Conservation (phyloP, 2,329 filamentous ascomycete genomes). For the Lojkania enalia region DNA sequence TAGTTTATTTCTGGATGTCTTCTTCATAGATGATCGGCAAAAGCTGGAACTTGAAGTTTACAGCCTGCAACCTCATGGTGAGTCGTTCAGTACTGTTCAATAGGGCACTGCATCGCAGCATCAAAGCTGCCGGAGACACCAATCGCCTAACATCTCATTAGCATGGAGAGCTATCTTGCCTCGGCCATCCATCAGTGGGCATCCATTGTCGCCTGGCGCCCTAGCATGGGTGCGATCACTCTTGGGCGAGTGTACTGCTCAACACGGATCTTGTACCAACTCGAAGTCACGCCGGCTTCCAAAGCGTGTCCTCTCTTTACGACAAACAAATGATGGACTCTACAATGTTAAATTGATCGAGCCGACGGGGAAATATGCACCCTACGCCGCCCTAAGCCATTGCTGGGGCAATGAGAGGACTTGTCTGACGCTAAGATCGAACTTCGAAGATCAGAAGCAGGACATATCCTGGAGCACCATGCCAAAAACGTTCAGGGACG, state of each 20-base stretch:
- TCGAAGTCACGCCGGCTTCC: slow-evolving; percentile 9
- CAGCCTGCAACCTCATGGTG: slow-evolving; percentile 9
- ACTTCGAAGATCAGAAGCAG: not conserved
- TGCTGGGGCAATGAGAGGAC: slow-evolving; percentile 8
- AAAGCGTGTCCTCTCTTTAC: slow-evolving; percentile 16
- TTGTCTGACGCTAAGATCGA: slow-evolving; percentile 1
- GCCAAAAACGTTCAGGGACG: slow-evolving; percentile 15
- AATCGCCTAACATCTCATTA: not conserved
- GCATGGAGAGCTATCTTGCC: slow-evolving; percentile 21
- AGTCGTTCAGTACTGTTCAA: not conserved
- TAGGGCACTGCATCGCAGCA: not conserved
- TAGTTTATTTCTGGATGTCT: slow-evolving; percentile 15
- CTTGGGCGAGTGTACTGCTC: slow-evolving; percentile 10
- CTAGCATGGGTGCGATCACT: slow-evolving; percentile 13
- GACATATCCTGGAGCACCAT: slow-evolving; percentile 2
- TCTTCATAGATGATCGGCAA: slow-evolving; percentile 18
- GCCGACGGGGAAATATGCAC: not conserved
- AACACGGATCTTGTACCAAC: slow-evolving; percentile 14
- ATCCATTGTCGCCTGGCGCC: slow-evolving; percentile 13
- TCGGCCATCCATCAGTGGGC: slow-evolving; percentile 14
- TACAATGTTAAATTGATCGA: slow-evolving; percentile 5
- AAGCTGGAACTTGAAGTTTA: slow-evolving; percentile 23
- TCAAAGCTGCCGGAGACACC: not conserved
- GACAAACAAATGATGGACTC: not conserved
- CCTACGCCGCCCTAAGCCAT: slow-evolving; percentile 7